Percentiles rank a stretch among this genome's conserved stretches.
These are phyloP conservation scores for Neurospora sublineolata DNA, from an alignment of 495 filamentous ascomycete genomes.

Conservation along the genomic window DNA sequence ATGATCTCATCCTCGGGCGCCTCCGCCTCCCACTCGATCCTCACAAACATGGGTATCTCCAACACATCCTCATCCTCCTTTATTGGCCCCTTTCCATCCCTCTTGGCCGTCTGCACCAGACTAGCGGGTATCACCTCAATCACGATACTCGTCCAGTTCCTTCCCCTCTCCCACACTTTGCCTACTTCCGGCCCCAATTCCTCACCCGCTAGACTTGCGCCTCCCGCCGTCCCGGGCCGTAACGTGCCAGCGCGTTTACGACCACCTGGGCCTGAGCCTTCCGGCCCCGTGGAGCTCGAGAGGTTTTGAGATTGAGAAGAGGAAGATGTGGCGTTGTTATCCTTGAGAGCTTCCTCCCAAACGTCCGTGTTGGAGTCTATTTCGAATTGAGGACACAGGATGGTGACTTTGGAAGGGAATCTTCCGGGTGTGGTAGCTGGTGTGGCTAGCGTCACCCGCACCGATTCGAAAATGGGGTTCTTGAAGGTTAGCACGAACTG, in stretches of 20 bases:
- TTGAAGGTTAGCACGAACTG: slow-evolving; percentile 81
- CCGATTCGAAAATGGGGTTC: slow-evolving; percentile 86
- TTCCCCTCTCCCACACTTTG: slow-evolving; percentile 85
- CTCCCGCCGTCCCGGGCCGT: slow-evolving; percentile 24
- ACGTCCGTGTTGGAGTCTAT: slow-evolving; percentile 91
- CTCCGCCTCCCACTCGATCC: slow-evolving; percentile 85
- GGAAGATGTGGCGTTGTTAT: slow-evolving; percentile 14
- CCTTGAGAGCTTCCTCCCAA: slow-evolving; percentile 79
- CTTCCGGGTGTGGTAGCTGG: slow-evolving; percentile 68
- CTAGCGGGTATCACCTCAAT: slow-evolving; percentile 76
- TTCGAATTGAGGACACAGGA: slow-evolving; percentile 89
- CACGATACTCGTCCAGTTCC: slow-evolving; percentile 92
- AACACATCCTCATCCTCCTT: slow-evolving; percentile 77
- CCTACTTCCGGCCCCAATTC: slow-evolving; percentile 58
- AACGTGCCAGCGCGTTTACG: not conserved
- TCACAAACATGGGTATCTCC: slow-evolving; percentile 88
- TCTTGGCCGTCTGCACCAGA: slow-evolving; percentile 19
- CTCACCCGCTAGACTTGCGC: slow-evolving; percentile 26
- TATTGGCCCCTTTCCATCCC: slow-evolving; percentile 23
- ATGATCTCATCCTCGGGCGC: slow-evolving; percentile 52
- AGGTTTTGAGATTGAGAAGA: not conserved
- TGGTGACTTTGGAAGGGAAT: slow-evolving; percentile 69
- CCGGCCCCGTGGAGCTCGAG: not conserved
- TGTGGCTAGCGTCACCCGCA: slow-evolving; percentile 79
- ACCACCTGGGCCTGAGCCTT: not conserved